These are phyloP conservation scores for Blepharisma undulans DNA, from an alignment of 169 alveolate genomes.

Conservation along the genomic window DNA sequence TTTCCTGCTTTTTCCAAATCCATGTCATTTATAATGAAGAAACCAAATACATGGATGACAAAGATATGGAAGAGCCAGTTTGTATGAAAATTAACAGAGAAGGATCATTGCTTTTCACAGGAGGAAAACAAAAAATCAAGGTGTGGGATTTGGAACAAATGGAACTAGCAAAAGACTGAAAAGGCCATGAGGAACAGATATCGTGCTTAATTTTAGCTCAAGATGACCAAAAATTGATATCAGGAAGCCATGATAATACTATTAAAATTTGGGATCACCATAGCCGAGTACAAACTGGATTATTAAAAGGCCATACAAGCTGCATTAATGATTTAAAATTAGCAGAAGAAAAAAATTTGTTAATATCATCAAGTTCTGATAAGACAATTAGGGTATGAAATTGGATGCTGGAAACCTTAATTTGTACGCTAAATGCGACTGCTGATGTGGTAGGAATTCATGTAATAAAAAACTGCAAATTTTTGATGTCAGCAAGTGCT, in stretches of 20 bases:
- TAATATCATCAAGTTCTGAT: neutral
- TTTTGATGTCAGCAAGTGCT: neutral
- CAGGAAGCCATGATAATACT: constrained; percentile 35
- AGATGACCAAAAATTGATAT: neutral
- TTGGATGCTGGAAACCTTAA: neutral
- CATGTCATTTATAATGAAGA: neutral
- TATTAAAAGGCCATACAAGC: constrained; percentile 21
- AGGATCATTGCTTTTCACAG: neutral
- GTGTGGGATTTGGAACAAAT: neutral
- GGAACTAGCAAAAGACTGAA: neutral
- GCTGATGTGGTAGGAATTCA: neutral
- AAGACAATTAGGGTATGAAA: neutral
- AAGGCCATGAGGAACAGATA: neutral
- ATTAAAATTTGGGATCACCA: constrained; percentile 15
- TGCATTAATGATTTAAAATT: neutral
- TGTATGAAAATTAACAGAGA: neutral
- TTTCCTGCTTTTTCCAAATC: neutral
- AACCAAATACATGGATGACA: neutral
- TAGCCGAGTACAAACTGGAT: neutral
- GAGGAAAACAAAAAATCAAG: neutral
- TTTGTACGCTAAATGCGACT: neutral
- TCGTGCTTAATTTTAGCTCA: neutral
- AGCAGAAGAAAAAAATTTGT: neutral
- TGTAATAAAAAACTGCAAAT: neutral
- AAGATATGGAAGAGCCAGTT: neutral